Percentiles rank a stretch among this genome's conserved stretches.
phyloP scores from a whole-genome alignment of 306 rosid species.

The Cucumis sativus region Cucumber_9930_V3 NC_026660.2:27958001-27958500 shows the following conservation, averaged over 20 bases:
- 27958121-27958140: conserved; percentile 26
- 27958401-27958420: conserved; percentile 24
- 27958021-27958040: neutral
- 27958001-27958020: neutral
- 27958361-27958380: conserved; percentile 46
- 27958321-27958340: conserved; percentile 40
- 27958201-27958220: conserved; percentile 43
- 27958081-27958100: neutral
- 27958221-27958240: conserved; percentile 52
- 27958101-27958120: conserved; percentile 22
- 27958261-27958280: conserved; percentile 49
- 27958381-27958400: conserved; percentile 25
- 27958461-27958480: conserved; percentile 46
- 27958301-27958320: conserved; percentile 37
- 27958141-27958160: conserved; percentile 53
- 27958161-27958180: conserved; percentile 56
- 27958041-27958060: neutral
- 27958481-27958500: conserved; percentile 73
- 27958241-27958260: conserved; percentile 50
- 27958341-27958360: conserved; percentile 45
- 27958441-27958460: conserved; percentile 37
- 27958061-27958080: conserved; percentile 4
- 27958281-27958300: conserved; percentile 40
- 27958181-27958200: conserved; percentile 26
- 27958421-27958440: conserved; percentile 30